Evolutionary conservation across 305 asterid genomes (phyloP), one percentile per base, ranked within the genome.

Genomic region (Fraxinus platypoda): DNA sequence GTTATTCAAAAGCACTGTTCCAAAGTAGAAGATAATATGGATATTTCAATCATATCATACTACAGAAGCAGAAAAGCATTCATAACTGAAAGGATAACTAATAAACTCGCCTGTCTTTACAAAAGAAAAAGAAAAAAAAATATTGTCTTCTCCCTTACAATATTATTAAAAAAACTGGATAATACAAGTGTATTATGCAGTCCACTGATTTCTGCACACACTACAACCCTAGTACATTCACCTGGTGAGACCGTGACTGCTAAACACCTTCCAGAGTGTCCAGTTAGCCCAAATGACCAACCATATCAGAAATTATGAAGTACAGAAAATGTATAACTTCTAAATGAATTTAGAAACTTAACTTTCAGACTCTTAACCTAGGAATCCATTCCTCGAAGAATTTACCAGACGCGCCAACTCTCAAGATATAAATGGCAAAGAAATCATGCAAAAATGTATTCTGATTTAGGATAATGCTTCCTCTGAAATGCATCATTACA

Each of bases 191-290:
- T 41, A 41, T 41, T 30, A 17, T 73, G 19, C 57, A 46, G 57
- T 46, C 38, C 74, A 78, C 62, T 13, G 70, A 79, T 57, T 81
- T 71, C 85, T 76, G 79, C 78, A 57, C 13, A 38, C 38, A 0
- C 35, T 54, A 52, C 21, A 43, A 52, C n/a, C 87, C 83, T 81
- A 79, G 66, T 7, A 26, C 79, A 80, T 86, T 84, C 85, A 54
- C 85, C 81, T 77, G 87, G 81, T 72, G 81, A 81, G 81, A 77
- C 83, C 85, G 41, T 83, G 83, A 66, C 59, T 31, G 46, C 81
- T 83, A 66, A 85, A 72, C 87, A 86, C 87, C 91, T 81, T 88
- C 86, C 46, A 12, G 13, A 5, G 77, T 52, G 33, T 79, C 57
- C 81, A 75, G 23, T 26, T 52, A 81, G 81, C 86, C 78, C 85